Base-by-base conservation (phyloP, 169 alveolate genomes). In the Amoebophrya sp. region DNA sequence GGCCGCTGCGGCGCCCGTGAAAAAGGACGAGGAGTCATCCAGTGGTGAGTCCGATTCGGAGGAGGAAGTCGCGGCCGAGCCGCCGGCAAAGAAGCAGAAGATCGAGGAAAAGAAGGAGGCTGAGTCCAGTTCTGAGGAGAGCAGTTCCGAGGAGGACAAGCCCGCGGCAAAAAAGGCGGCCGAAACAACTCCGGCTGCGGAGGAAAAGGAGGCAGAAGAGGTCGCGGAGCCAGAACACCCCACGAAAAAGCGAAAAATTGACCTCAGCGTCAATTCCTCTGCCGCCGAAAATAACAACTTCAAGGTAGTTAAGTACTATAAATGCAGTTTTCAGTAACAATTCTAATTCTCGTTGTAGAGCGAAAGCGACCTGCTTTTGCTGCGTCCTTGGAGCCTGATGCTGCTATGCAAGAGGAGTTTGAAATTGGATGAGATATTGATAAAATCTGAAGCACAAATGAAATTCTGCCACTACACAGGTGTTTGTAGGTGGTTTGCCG, bases 401-500 rank as follows among this genome's bases (percentile, higher is more conserved):
- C n/a, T n/a, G n/a, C n/a, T n/a, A n/a, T n/a, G n/a, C n/a, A n/a
- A n/a, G n/a, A n/a, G n/a, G n/a, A n/a, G n/a, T n/a, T n/a, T n/a
- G n/a, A n/a, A n/a, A n/a, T n/a, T n/a, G n/a, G n/a, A n/a, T n/a
- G n/a, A n/a, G n/a, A n/a, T n/a, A n/a, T n/a, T n/a, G n/a, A n/a
- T n/a, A n/a, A n/a, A n/a, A n/a, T n/a, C n/a, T n/a, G n/a, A n/a
- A n/a, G n/a, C 18, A 47, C 29, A 47, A 7, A 12, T 12, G 66
- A 47, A 47, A 47, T 47, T 47, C 66, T 47, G 66, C 18, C 18
- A 47, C 66, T 47, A 7, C 66, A 47, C 66, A 47, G 66, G 88
- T 66, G 88, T 66, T 66, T 66, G 33, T 66, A 0, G 88, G 88
- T n/a, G 88, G 88, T n/a, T 25, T 66, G 18, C 88, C 88, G n/a